phyloP scores from a whole-genome alignment of 768 basidiomycete species.

The Chiua virens region DNA sequence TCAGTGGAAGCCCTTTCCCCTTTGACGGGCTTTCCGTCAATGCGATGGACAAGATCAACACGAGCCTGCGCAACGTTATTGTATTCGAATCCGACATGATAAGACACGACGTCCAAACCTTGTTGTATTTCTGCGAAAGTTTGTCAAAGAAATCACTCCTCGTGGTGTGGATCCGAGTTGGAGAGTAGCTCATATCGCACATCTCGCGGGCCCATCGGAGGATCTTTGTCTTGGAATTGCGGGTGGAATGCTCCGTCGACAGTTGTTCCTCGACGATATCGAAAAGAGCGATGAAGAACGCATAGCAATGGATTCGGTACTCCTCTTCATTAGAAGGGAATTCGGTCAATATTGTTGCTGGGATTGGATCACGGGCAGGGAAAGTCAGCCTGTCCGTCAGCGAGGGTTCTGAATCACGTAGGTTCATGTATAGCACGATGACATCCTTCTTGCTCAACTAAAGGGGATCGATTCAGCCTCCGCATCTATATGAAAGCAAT shows the following conservation, averaged over 20 bases:
- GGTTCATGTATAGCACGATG: not conserved
- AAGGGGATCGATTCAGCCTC: not conserved
- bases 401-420: not conserved
- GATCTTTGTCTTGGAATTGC: not conserved
- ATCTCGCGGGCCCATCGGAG: not conserved
- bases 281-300: conserved; percentile 5
- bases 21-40: too few relatives aligned
- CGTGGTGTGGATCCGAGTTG: not conserved
- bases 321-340: rapidly evolving
- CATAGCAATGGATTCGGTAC: not conserved
- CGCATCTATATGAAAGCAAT: not conserved
- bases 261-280: not conserved
- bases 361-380: not conserved
- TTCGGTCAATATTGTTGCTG: not conserved
- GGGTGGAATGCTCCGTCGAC: not conserved
- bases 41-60: too few relatives aligned
- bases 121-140: not conserved
- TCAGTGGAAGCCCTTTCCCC: too few relatives aligned
- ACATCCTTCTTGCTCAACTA: not conserved
- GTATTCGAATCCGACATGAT: too few relatives aligned
- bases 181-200: not conserved
- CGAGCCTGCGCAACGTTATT: too few relatives aligned
- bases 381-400: not conserved
- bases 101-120: not conserved
- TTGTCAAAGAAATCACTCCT: not conserved